Conservation (phyloP, 1,284 basidiomycete genomes). For the Puccinia triticina region DNA sequence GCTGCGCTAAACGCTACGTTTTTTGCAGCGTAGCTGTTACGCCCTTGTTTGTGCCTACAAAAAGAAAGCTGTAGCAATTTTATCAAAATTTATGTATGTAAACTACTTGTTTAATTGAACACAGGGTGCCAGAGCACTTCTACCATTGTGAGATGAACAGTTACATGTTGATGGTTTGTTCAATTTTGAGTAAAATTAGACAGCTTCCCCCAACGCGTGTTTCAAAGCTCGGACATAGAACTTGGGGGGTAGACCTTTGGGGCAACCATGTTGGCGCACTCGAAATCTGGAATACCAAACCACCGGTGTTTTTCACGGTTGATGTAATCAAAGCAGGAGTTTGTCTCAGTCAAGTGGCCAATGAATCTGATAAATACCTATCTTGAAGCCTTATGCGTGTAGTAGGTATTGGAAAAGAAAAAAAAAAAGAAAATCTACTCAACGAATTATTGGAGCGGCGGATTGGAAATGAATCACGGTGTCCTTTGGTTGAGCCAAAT, state of each 20-base stretch:
- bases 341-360: neutral
- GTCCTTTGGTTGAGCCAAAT: slow-evolving; percentile 20
- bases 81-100: too few relatives aligned
- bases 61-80: too few relatives aligned
- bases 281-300: slow-evolving; percentile 14
- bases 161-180: too few relatives aligned
- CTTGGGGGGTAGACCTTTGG: slow-evolving; percentile 26
- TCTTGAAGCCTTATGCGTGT: neutral
- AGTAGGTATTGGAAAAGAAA: neutral
- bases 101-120: too few relatives aligned
- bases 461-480: slow-evolving; percentile 48
- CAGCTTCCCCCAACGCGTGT: neutral
- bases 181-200: too few relatives aligned
- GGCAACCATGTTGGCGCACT: slow-evolving; percentile 28
- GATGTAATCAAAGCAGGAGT: neutral
- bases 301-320: neutral
- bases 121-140: too few relatives aligned
- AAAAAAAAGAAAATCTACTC: neutral
- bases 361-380: neutral
- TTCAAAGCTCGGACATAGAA: slow-evolving; percentile 19
- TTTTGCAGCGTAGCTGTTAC: too few relatives aligned
- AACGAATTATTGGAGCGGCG: slow-evolving; percentile 43
- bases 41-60: too few relatives aligned
- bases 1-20: too few relatives aligned
- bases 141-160: too few relatives aligned